Conservation (phyloP, 371 early-diverging fungal genomes). For the Mortierella sp. region DNA sequence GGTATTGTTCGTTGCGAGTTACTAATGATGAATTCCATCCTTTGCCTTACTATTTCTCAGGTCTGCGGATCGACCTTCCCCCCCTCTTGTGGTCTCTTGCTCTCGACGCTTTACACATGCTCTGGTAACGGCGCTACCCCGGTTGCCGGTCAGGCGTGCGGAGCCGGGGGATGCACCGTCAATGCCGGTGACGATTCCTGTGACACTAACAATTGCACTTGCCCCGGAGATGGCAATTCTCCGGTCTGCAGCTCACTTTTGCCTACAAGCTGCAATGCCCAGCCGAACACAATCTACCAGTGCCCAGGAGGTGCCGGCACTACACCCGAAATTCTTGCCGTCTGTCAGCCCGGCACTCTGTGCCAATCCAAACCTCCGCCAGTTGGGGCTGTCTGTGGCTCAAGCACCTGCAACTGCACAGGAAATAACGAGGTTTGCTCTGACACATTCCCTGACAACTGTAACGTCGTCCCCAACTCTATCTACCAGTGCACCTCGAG, state of each 20-base stretch:
- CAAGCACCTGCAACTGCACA: background rate
- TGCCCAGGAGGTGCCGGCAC: background rate
- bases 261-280: background rate
- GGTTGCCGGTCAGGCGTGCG: too few relatives aligned
- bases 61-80: too few relatives aligned
- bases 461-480: slow-evolving; percentile 5
- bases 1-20: too few relatives aligned
- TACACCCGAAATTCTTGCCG: background rate
- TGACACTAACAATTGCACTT: background rate
- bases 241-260: background rate
- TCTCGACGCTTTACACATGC: too few relatives aligned
- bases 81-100: too few relatives aligned
- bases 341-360: too few relatives aligned
- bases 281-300: background rate
- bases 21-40: too few relatives aligned
- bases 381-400: background rate
- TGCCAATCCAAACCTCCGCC: background rate
- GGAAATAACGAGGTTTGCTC: slow-evolving; percentile 5
- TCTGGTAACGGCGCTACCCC: too few relatives aligned
- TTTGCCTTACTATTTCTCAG: too few relatives aligned
- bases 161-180: background rate
- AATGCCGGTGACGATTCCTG: background rate
- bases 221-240: background rate
- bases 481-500: slow-evolving; percentile 8
- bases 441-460: background rate